Conservation (phyloP, 2,329 filamentous ascomycete genomes). For the Phialophora chinensis region DNA sequence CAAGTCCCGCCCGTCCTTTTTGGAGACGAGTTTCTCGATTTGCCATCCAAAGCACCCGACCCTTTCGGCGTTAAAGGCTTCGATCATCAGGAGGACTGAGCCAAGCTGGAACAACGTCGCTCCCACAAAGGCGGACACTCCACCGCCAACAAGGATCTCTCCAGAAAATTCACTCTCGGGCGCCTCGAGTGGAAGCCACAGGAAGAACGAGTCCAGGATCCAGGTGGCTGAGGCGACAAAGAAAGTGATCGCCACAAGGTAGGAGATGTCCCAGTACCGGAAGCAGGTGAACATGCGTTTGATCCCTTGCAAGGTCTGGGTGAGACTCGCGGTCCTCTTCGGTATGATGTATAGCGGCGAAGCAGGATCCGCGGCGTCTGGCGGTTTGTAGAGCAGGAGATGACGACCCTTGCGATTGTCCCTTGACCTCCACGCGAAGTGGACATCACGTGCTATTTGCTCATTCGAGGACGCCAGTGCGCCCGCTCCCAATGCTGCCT, state of each 20-base stretch:
- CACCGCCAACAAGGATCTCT: background rate
- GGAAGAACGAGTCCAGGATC: constrained; percentile 1
- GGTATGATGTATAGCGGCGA: constrained; percentile 1
- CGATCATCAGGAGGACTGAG: constrained; percentile 4
- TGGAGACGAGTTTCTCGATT: background rate
- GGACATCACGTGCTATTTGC: background rate
- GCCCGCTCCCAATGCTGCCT: background rate
- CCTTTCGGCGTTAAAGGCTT: constrained; percentile 3
- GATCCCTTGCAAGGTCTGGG: background rate
- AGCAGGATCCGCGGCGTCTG: background rate
- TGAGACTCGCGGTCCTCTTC: background rate
- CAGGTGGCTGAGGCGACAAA: background rate
- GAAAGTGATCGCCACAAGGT: constrained; percentile 5
- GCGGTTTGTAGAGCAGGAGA: background rate
- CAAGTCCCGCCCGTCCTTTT: background rate
- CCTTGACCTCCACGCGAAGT: background rate
- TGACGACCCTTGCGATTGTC: constrained; percentile 2
- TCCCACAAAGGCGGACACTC: background rate
- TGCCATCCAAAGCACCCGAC: constrained; percentile 4
- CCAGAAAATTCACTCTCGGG: background rate
- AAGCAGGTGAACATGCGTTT: constrained; percentile 1
- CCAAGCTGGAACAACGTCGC: constrained; percentile 1
- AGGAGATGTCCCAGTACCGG: background rate
- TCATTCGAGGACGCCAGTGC: background rate
- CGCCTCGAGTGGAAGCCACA: background rate